Evolutionary conservation across 768 basidiomycete species (phyloP).

Genomic region (Lactarius hatsudake): DNA sequence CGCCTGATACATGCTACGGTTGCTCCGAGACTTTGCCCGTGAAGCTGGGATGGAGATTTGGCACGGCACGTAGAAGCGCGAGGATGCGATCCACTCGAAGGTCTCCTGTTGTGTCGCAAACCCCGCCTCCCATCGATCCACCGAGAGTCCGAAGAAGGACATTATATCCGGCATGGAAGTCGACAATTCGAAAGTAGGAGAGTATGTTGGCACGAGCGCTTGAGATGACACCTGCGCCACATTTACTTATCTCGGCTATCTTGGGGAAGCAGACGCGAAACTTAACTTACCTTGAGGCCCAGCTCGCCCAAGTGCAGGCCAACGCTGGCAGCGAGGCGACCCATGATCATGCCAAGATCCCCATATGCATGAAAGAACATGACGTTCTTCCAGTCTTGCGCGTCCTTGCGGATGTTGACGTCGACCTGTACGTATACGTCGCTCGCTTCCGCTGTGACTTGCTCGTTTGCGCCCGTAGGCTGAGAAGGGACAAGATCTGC

Average conservation of each 20-base stretch:
- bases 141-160: slow-evolving; percentile 55
- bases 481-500: slow-evolving; percentile 33
- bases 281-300: slow-evolving; percentile 53
- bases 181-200: slow-evolving; percentile 49
- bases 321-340: slow-evolving; percentile 49
- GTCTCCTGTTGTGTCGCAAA: slow-evolving; percentile 53
- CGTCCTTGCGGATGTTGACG: slow-evolving; percentile 53
- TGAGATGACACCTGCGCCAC: slow-evolving; percentile 42
- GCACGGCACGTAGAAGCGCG: slow-evolving; percentile 50
- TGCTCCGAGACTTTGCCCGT: slow-evolving; percentile 41
- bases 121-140: slow-evolving; percentile 49
- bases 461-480: slow-evolving; percentile 35
- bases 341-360: slow-evolving; percentile 69
- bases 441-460: slow-evolving; percentile 17
- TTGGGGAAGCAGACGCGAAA: background rate
- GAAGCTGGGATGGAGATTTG: slow-evolving; percentile 33
- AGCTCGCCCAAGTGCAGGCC: slow-evolving; percentile 50
- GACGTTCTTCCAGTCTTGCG: slow-evolving; percentile 49
- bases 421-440: slow-evolving; percentile 53
- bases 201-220: slow-evolving; percentile 33
- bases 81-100: slow-evolving; percentile 57
- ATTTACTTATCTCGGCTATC: background rate
- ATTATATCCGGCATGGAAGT: slow-evolving; percentile 49
- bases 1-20: slow-evolving; percentile 56
- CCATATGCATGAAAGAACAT: slow-evolving; percentile 63